Conservation (phyloP, 2,329 filamentous ascomycete genomes). For the Colletotrichum aenigma region DNA sequence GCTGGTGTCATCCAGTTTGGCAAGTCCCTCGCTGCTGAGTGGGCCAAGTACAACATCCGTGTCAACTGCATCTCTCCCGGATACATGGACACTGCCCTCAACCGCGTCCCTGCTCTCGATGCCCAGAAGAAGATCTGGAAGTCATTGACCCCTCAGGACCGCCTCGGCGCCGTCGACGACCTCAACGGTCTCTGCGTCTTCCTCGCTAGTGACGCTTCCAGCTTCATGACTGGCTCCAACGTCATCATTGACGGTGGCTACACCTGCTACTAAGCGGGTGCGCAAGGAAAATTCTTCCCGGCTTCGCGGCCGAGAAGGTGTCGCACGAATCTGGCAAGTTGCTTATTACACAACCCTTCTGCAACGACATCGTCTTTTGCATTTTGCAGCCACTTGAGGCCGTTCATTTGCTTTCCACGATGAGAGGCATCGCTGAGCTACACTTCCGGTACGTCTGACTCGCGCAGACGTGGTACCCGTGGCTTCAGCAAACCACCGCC, state of each 20-base stretch:
- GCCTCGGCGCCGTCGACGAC: constrained; percentile 75
- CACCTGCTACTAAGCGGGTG: constrained; percentile 57
- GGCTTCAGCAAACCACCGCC: background rate
- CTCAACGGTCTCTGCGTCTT: constrained; percentile 80
- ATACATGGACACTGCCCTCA: constrained; percentile 86
- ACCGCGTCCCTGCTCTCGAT: constrained; percentile 78
- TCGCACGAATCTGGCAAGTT: background rate
- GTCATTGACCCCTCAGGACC: constrained; percentile 73
- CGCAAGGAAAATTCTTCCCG: background rate
- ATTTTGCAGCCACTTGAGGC: background rate
- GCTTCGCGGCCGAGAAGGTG: background rate
- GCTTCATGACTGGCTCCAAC: constrained; percentile 81
- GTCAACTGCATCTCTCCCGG: constrained; percentile 86
- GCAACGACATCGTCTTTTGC: background rate
- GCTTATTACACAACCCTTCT: background rate
- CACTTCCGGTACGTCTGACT: constrained; percentile 7
- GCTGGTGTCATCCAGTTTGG: constrained; percentile 78
- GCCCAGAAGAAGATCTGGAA: constrained; percentile 85
- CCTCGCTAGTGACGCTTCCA: constrained; percentile 73
- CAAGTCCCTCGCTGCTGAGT: constrained; percentile 83
- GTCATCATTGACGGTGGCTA: constrained; percentile 74
- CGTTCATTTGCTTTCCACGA: background rate
- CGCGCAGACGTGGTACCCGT: constrained; percentile 3
- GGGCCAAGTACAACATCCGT: constrained; percentile 80
- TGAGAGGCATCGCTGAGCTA: background rate